Base-by-base conservation (phyloP, 371 early-diverging fungal genomes). In the Apophysomyces ossiformis region DNA sequence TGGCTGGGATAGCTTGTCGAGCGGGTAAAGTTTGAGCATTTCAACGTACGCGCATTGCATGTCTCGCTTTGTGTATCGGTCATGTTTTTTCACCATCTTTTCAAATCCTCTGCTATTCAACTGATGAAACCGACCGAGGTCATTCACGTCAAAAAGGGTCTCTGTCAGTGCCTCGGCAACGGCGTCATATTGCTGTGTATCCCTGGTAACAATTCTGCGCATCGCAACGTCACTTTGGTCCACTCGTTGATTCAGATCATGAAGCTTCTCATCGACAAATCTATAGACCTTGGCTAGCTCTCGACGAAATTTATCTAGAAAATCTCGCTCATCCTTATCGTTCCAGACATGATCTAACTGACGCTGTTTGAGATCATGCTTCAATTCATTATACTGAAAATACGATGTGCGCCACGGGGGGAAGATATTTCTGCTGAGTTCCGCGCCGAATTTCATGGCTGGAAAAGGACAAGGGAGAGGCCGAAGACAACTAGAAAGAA, bases 41-140 rank as follows among this genome's bases (percentile, higher is more conserved):
- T 70, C 86, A 81, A 66, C 83, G 85, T 79, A 96, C 88, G 69
- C 85, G 73, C 44, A 89, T 81, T 77, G 87, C 61, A 98, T 83
- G 59, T 86, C 74, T 67, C 86, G 89, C 13, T 85, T 75, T 4
- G 96, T 95, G 78, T 92, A 91, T 66, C 94, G 95, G 79, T 99
- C 99, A 73, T 98, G 97, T 80, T 98, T 96, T 79, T 97, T 97
- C 70, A 97, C 84, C 63, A 97, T 90, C 84, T 96, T 99, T 64
- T 95, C 85, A 73, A 99, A 97, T 12, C 94, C 99, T 16, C 96
- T 89, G 65, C 91, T 91, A 85, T 99, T 99, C 60, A 99, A 77
- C 9, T 96, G 91, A 12, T 93, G 89, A 78, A 93, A 99, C 74
- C 93, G 93, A 56, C 95, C 89, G 32, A 98, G 85, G 68, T 95